These are phyloP conservation scores for Maudiozyma turicensis DNA, from an alignment of 805 yeast species.

Conservation along the genomic window DNA sequence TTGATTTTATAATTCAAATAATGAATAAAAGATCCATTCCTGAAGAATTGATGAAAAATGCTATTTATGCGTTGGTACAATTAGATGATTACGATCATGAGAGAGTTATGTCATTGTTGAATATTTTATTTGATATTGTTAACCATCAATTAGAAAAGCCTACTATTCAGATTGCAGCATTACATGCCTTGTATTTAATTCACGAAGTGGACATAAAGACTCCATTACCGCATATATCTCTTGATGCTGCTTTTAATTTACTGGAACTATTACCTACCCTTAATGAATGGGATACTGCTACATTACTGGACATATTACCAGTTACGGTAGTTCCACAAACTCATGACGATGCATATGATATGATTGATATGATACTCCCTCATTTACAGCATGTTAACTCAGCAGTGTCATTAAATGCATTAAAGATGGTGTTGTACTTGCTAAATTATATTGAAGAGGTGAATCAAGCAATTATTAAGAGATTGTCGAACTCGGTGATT, in stretches of 20 bases:
- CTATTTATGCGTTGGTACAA: conserved; percentile 61
- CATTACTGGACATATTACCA: conserved; percentile 51
- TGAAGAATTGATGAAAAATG: conserved; percentile 55
- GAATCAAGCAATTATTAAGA: conserved; percentile 46
- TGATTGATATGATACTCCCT: conserved; percentile 60
- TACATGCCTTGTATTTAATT: conserved; percentile 56
- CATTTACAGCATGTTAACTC: conserved; percentile 73
- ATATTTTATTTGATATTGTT: conserved; percentile 18
- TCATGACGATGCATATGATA: conserved; percentile 50
- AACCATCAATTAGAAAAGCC: conserved; percentile 43
- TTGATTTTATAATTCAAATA: conserved; percentile 29
- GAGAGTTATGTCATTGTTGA: conserved; percentile 40
- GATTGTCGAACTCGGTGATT: conserved; percentile 59
- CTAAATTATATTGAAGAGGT: conserved; percentile 59
- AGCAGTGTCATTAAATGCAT: conserved; percentile 68
- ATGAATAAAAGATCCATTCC: conserved; percentile 37
- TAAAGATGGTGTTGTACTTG: conserved; percentile 61
- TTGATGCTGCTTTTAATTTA: conserved; percentile 31
- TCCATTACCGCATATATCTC: conserved; percentile 31
- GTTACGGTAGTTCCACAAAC: conserved; percentile 61
- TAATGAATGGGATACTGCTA: conserved; percentile 67
- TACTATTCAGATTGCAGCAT: conserved; percentile 58
- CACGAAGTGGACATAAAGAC: conserved; percentile 37
- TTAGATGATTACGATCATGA: conserved; percentile 47
- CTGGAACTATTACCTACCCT: conserved; percentile 27